These are phyloP conservation scores for Tetramitus jugosus DNA, from an alignment of 208 protist species.

Conservation along the genomic window DNA sequence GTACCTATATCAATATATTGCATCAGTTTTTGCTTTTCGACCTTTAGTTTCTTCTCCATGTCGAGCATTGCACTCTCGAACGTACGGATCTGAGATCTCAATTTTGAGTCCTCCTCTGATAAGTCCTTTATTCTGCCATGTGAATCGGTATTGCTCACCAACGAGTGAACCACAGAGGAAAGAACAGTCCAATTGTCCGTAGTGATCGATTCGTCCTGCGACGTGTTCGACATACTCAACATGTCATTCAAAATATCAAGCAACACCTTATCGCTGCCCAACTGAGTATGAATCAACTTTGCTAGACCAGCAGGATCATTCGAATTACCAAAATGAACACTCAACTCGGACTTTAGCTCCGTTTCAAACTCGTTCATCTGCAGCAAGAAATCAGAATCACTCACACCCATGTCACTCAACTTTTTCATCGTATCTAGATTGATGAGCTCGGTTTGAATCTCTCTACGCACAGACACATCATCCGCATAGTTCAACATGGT, in stretches of 20 bases:
- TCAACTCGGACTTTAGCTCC: neutral
- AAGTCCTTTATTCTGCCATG: neutral
- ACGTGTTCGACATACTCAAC: neutral
- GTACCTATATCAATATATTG: neutral
- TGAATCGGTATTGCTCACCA: neutral
- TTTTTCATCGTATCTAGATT: neutral
- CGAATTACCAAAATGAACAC: neutral
- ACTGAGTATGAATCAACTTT: neutral
- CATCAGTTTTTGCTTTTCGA: neutral
- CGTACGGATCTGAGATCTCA: neutral
- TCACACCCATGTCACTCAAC: neutral
- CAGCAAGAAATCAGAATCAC: neutral
- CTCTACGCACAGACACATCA: neutral
- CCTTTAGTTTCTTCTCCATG: constrained; percentile 4
- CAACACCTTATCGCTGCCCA: neutral
- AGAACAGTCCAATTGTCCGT: neutral
- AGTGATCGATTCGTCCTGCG: neutral
- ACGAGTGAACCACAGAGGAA: neutral
- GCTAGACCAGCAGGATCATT: neutral
- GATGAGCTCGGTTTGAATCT: neutral
- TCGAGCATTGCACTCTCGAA: neutral
- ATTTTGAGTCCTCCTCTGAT: neutral
- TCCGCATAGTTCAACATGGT: neutral
- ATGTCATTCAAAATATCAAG: neutral
- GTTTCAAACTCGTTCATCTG: neutral